Evolutionary conservation across 1,284 basidiomycete genomes (phyloP).

Genomic region (Boletus semigastroideus): DNA sequence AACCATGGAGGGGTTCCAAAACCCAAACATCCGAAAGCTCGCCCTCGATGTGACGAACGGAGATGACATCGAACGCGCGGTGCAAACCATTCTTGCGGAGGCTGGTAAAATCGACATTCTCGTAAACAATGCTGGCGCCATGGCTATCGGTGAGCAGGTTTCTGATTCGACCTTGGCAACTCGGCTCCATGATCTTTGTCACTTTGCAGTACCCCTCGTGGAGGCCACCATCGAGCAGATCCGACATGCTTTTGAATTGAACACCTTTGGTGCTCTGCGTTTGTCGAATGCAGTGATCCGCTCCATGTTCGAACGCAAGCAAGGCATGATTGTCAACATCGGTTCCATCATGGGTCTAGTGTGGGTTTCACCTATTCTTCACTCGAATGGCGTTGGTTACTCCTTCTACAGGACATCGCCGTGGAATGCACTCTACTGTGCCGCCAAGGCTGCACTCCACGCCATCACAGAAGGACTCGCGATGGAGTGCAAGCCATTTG

Average conservation of each 20-base stretch:
- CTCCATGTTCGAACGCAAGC: constrained; percentile 61
- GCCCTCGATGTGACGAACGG: constrained; percentile 57
- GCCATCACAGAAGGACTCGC: constrained; percentile 60
- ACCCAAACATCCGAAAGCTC: constrained; percentile 42
- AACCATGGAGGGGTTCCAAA: constrained; percentile 48
- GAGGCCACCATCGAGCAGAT: constrained; percentile 58
- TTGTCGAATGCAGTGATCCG: constrained; percentile 66
- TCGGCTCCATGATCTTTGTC: background rate
- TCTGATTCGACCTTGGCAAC: background rate
- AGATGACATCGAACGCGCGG: constrained; percentile 43
- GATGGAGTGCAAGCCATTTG: constrained; percentile 71
- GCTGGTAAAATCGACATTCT: constrained; percentile 62
- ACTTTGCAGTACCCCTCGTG: constrained; percentile 56
- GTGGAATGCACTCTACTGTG: constrained; percentile 68
- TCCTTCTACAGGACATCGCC: constrained; percentile 53
- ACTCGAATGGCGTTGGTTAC: background rate
- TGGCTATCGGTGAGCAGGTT: constrained; percentile 38
- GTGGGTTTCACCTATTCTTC: constrained; percentile 38
- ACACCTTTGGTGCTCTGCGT: constrained; percentile 62
- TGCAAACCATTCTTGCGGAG: constrained; percentile 44
- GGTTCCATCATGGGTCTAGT: constrained; percentile 65
- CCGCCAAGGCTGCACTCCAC: constrained; percentile 66
- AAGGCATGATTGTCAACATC: constrained; percentile 71
- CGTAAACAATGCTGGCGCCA: constrained; percentile 64
- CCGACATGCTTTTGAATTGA: constrained; percentile 56